Percentiles rank a stretch among this genome's conserved stretches.
Evolutionary conservation across 805 yeast genomes (phyloP).

Genomic region (Jamesozyma lodderae): DNA sequence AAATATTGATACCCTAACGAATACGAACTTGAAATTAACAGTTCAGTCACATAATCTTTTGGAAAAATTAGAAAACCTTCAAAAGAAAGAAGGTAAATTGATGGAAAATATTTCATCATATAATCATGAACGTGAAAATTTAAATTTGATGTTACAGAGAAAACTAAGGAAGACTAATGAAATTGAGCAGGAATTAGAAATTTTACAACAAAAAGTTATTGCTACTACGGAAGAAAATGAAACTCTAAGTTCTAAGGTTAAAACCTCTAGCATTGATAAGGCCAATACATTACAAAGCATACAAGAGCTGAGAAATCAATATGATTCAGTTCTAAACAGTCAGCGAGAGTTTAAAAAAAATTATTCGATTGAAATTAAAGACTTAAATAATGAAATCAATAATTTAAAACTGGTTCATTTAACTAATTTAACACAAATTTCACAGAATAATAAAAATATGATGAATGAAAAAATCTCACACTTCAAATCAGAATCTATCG

Average conservation of each 20-base stretch:
- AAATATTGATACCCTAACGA: conserved; percentile 46
- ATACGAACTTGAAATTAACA: conserved; percentile 31
- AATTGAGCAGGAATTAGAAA: conserved; percentile 20
- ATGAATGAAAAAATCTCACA: neutral
- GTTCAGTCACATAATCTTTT: conserved; percentile 41
- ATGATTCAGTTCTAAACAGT: conserved; percentile 20
- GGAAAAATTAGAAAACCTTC: conserved; percentile 40
- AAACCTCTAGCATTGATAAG: neutral
- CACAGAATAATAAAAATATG: neutral
- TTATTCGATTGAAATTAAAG: conserved; percentile 17
- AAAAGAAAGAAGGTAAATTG: conserved; percentile 39
- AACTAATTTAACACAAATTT: neutral
- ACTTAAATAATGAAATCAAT: conserved; percentile 4
- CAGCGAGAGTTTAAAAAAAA: conserved; percentile 19
- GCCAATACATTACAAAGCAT: neutral
- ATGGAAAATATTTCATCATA: conserved; percentile 48
- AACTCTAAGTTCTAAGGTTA: neutral
- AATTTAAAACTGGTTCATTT: neutral
- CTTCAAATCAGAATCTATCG: neutral
- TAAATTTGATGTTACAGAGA: conserved; percentile 36
- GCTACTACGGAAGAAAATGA: conserved; percentile 1
- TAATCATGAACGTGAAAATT: conserved; percentile 65
- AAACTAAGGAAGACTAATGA: conserved; percentile 58
- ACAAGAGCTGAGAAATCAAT: conserved; percentile 1
- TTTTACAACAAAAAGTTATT: conserved; percentile 1